phyloP scores from a whole-genome alignment of 2,329 filamentous ascomycete species.

The Fusarium mundagurra region DNA sequence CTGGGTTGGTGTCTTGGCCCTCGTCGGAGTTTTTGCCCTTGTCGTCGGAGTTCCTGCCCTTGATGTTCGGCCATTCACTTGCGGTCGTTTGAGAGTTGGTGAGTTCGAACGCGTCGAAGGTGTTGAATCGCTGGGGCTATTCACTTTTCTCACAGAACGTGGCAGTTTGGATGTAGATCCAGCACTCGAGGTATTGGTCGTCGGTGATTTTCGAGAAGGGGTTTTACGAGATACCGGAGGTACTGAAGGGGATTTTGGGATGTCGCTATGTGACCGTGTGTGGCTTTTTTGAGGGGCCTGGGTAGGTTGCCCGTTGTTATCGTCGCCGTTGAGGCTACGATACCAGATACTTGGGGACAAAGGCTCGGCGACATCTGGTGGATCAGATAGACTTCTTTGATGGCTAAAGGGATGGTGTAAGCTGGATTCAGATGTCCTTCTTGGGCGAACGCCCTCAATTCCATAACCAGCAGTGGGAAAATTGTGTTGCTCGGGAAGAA shows the following conservation, averaged over 20 bases:
- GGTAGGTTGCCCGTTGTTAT: constrained; percentile 28
- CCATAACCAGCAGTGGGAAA: constrained; percentile 66
- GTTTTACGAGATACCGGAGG: constrained; percentile 48
- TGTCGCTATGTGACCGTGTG: constrained; percentile 69
- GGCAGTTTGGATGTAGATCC: constrained; percentile 56
- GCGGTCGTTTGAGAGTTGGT: constrained; percentile 57
- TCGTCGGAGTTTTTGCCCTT: constrained; percentile 54
- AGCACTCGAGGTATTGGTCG: constrained; percentile 39
- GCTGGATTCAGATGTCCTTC: constrained; percentile 78
- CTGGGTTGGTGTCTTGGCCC: constrained; percentile 57
- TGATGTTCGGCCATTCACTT: constrained; percentile 53
- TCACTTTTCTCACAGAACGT: constrained; percentile 57
- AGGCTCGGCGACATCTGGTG: constrained; percentile 63
- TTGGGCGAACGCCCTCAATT: constrained; percentile 62
- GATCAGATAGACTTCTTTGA: constrained; percentile 65
- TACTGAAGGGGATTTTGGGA: constrained; percentile 52
- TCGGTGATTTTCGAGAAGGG: constrained; percentile 37
- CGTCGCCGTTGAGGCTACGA: constrained; percentile 49
- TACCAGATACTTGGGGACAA: constrained; percentile 76
- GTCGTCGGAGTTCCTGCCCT: constrained; percentile 51
- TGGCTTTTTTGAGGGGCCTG: constrained; percentile 48
- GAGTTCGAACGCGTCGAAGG: constrained; percentile 66
- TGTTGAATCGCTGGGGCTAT: constrained; percentile 56
- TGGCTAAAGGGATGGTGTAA: constrained; percentile 63
- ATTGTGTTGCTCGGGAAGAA: constrained; percentile 68